A percentile compares a stretch with the other conserved stretches of the same genome.
Evolutionary conservation across 75 land plant genomes (phyloP).

Genomic region (Selaginella moellendorffii): DNA sequence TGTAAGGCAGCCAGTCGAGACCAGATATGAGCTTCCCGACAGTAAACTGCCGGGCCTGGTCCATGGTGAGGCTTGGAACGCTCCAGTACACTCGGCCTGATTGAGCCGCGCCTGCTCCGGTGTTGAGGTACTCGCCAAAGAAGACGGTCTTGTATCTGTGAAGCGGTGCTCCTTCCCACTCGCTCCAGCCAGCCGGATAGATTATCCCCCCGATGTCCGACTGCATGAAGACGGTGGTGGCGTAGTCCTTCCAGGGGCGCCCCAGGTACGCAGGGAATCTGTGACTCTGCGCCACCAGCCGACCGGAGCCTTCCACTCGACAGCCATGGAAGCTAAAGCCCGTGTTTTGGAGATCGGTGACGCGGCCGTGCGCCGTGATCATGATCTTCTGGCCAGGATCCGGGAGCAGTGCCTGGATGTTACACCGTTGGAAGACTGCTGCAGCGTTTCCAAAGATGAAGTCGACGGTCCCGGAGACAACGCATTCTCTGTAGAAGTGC

Average conservation of each 20-base stretch:
- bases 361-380: background rate
- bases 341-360: background rate
- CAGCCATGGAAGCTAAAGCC: background rate
- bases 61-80: background rate
- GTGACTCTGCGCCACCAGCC: background rate
- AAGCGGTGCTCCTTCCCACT: slow-evolving; percentile 16
- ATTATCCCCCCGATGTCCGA: slow-evolving; percentile 12
- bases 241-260: slow-evolving; percentile 61
- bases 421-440: background rate
- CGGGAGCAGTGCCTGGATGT: background rate
- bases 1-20: background rate
- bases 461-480: background rate
- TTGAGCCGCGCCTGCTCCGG: background rate
- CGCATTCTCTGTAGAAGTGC: slow-evolving; percentile 9
- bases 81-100: background rate
- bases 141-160: slow-evolving; percentile 18
- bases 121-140: slow-evolving; percentile 1
- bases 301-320: background rate
- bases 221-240: slow-evolving; percentile 24
- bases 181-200: slow-evolving; percentile 26
- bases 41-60: background rate
- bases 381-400: background rate
- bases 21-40: slow-evolving; percentile 5
- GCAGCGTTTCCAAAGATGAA: background rate
- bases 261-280: slow-evolving; percentile 44